Base-by-base conservation (phyloP, 306 rosid genomes). In the Abrus pulchellus region DNA sequence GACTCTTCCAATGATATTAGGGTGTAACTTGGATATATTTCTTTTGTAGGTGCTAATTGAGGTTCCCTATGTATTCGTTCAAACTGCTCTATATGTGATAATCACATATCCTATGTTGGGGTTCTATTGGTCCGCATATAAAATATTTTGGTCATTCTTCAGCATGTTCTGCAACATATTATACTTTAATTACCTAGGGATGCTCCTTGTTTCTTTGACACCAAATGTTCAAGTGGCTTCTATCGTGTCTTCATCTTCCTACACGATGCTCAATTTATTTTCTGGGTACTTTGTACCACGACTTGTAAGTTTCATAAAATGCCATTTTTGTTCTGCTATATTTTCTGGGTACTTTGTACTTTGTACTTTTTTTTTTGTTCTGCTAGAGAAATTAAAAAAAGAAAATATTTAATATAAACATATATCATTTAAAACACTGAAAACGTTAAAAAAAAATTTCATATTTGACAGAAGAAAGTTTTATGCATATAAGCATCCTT, bases 21-120 rank as follows among this genome's bases (percentile, higher is more conserved):
- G 32, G 43, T 74, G 43, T 74, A 82, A 49, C 72, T 67, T 66
- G 68, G 50, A 49, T 36, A 33, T 6, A 8, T 61, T 80, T 56
- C 12, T 55, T 40, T 66, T 81, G 82, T 36, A 90, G 94, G 92
- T 90, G 63, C 55, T 83, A 55, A 75, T 92, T 74, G 97, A 92
- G 86, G 82, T 90, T 59, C 97, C 94, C 7, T 90, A 90, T 34
- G 29, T 79, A 34, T 54, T 92, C 77, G 57, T 44, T 71, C 89
- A 90, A 87, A 78, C 90, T 32, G 83, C 14, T 47, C 11, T 87
- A 27, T 87, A 77, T 29, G 78, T 86, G 74, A 77, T 76, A 52
- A 88, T 92, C 85, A 89, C 92, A 50, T 90, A 92, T 61, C 91
- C 94, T 43, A 87, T 88, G 94, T 82, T 90, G 30, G 91, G 89